Percentiles rank a stretch among this genome's conserved stretches.
Conservation (phyloP, 768 basidiomycete species). For the Russula sp. region DNA sequence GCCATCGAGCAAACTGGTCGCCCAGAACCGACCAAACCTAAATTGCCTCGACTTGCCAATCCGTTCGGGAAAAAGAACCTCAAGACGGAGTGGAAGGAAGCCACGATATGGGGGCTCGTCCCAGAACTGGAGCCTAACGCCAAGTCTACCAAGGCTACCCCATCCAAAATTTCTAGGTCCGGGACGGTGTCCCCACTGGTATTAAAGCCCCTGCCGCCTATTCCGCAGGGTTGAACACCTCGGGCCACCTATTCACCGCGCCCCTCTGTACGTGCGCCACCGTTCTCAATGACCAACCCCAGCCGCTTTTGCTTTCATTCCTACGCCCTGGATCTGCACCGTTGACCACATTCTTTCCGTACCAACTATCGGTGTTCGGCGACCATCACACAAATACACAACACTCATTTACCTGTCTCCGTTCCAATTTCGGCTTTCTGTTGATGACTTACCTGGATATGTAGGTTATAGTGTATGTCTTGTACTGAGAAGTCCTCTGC, state of each 20-base stretch:
- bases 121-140: slow-evolving; percentile 4
- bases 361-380: slow-evolving; percentile 6
- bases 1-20: slow-evolving; percentile 15
- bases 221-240: not conserved
- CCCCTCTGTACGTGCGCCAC: not conserved
- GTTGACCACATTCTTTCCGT: slow-evolving; percentile 10
- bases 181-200: not conserved
- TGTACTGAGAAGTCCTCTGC: not conserved
- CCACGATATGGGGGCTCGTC: slow-evolving; percentile 13
- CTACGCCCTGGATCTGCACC: not conserved
- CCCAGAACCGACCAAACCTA: slow-evolving; percentile 7
- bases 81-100: slow-evolving; percentile 11
- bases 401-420: not conserved
- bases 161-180: too few relatives aligned
- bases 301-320: not conserved
- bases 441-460: slow-evolving; percentile 1
- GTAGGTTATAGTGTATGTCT: slow-evolving; percentile 10
- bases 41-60: slow-evolving; percentile 12
- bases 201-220: not conserved
- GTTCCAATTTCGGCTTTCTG: not conserved
- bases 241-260: not conserved
- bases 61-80: slow-evolving; percentile 13
- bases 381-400: not conserved
- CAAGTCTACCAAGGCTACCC: not conserved
- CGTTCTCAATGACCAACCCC: not conserved